These are phyloP conservation scores for Phytophthora litchii DNA, from an alignment of 352 stramenopile genomes.

Conservation along the genomic window DNA sequence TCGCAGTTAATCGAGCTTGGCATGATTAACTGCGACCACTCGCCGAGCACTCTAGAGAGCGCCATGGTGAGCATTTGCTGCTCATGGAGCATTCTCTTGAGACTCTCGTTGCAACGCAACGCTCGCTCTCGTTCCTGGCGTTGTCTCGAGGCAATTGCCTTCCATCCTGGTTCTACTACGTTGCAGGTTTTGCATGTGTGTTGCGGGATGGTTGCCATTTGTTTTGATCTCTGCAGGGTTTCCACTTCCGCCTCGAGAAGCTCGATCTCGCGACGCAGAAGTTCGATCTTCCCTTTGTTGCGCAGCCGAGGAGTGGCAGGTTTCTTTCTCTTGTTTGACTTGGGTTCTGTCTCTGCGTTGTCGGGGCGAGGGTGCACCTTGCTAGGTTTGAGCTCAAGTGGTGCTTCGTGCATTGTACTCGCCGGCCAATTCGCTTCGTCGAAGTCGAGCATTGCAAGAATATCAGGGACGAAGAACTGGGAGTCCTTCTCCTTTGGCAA, in stretches of 20 bases:
- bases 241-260: conserved; percentile 22
- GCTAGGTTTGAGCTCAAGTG: not conserved
- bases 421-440: conserved; percentile 6
- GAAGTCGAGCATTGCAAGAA: conserved; percentile 24
- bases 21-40: conserved; percentile 10
- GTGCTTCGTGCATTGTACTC: not conserved
- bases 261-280: conserved; percentile 24
- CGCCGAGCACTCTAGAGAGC: conserved; percentile 17
- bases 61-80: conserved; percentile 24
- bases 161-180: conserved; percentile 10
- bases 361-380: not conserved
- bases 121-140: conserved; percentile 20
- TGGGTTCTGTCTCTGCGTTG: not conserved
- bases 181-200: not conserved
- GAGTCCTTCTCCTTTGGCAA: conserved; percentile 9
- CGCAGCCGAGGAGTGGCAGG: conserved; percentile 10
- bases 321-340: conserved; percentile 3
- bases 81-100: conserved; percentile 21
- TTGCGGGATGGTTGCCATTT: not conserved
- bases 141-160: conserved; percentile 23
- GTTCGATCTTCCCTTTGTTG: conserved; percentile 37
- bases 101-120: conserved; percentile 13
- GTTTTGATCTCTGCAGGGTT: conserved; percentile 8
- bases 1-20: conserved; percentile 6
- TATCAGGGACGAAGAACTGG: conserved; percentile 12